These are phyloP conservation scores for Dendrobium catenatum DNA, from an alignment of 106 monocot species.

Conservation along the genomic window DNA sequence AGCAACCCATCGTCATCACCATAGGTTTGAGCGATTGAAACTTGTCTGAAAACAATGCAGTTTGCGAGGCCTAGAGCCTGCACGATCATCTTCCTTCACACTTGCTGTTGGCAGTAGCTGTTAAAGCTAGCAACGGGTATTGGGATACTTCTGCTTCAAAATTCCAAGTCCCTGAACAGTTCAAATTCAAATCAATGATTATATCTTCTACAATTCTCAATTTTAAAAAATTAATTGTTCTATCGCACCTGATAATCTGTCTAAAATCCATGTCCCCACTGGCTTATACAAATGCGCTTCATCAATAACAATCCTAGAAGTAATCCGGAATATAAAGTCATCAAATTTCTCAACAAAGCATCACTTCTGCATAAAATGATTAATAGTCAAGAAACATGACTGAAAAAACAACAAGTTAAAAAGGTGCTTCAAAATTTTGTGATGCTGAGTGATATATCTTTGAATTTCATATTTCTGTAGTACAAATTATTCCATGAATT, in stretches of 20 bases:
- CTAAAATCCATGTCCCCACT: constrained; percentile 99
- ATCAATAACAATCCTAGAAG: constrained; percentile 99
- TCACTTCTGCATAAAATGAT: constrained; percentile 63
- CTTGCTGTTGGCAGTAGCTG: constrained; percentile 97
- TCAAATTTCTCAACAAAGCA: constrained; percentile 76
- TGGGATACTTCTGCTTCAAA: constrained; percentile 86
- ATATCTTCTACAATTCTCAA: background rate
- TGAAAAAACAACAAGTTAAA: background rate
- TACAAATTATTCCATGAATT: background rate
- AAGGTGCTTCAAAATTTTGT: background rate
- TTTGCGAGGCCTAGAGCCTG: constrained; percentile 92
- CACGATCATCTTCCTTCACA: constrained; percentile 99
- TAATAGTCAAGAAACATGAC: background rate
- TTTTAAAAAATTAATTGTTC: background rate
- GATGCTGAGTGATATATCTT: background rate
- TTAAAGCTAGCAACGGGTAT: constrained; percentile 84
- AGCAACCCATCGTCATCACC: constrained; percentile 30
- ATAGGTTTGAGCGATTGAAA: constrained; percentile 91
- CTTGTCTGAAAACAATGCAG: constrained; percentile 93
- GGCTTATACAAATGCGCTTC: constrained; percentile 99
- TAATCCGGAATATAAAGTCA: constrained; percentile 52
- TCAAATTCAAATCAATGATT: constrained; percentile 6
- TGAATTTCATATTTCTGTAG: background rate
- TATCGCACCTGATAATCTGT: constrained; percentile 99
- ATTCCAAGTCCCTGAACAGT: constrained; percentile 73